Percentiles rank a stretch among this genome's conserved stretches.
Evolutionary conservation across 73 alveolate genomes (phyloP).

Genomic region (Tetrahymena borealis): DNA sequence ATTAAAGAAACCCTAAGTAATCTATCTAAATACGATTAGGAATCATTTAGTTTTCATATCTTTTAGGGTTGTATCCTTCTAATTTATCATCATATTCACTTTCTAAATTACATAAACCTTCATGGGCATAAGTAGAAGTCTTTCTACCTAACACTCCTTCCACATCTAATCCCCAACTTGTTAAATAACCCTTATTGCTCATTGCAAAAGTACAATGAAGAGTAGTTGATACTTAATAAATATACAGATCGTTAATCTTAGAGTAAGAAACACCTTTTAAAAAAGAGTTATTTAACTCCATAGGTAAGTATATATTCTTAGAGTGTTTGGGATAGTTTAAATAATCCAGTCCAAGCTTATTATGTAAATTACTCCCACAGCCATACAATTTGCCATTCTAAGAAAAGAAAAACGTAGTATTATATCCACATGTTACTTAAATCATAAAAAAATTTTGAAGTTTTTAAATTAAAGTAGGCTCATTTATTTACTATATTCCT

Average conservation of each 20-base stretch:
- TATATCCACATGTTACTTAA: constrained; percentile 29
- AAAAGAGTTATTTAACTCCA: neutral
- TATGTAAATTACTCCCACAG: constrained; percentile 25
- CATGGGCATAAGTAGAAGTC: neutral
- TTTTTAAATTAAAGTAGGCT: neutral
- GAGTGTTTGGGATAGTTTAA: constrained; percentile 14
- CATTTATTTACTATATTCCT: neutral
- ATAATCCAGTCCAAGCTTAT: constrained; percentile 28
- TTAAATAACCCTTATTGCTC: constrained; percentile 1
- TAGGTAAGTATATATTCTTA: neutral
- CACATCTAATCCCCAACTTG: constrained; percentile 16
- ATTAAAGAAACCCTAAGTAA: neutral
- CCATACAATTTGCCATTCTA: constrained; percentile 21
- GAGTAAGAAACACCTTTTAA: neutral
- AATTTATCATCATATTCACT: constrained; percentile 26
- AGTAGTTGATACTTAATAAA: constrained; percentile 9
- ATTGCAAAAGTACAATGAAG: constrained; percentile 29
- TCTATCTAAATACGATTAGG: neutral
- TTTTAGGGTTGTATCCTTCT: neutral
- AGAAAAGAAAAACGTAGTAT: constrained; percentile 15
- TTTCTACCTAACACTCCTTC: constrained; percentile 37
- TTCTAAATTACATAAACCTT: neutral
- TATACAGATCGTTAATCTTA: constrained; percentile 11
- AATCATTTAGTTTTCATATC: neutral
- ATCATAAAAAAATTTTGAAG: constrained; percentile 14